phyloP scores from a whole-genome alignment of 129 eudicot genomes.

The Lactuca sativa region DNA sequence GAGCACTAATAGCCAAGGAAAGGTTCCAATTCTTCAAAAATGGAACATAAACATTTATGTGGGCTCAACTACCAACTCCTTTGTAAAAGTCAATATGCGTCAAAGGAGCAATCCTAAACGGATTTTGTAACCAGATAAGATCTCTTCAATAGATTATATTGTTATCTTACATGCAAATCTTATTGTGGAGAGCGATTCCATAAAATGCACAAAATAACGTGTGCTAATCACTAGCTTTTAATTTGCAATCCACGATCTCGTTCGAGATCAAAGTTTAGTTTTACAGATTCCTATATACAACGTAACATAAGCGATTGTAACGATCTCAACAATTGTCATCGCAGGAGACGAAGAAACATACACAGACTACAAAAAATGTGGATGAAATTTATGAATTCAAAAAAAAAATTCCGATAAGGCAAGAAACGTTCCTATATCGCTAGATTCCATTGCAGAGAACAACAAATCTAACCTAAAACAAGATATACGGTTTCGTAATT shows the following conservation, averaged over 20 bases:
- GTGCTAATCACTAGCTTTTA: background rate
- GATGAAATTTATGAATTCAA: background rate
- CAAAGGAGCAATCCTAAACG: background rate
- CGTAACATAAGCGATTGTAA: background rate
- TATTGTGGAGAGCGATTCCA: background rate
- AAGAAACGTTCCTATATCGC: background rate
- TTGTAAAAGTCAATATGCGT: background rate
- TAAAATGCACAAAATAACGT: background rate
- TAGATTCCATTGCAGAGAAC: background rate
- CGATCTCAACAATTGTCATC: background rate
- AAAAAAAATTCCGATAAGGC: background rate
- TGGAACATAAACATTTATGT: background rate
- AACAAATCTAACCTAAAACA: constrained; percentile 15
- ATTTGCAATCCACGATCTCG: background rate
- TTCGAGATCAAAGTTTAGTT: background rate
- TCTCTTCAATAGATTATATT: background rate
- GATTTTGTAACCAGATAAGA: background rate
- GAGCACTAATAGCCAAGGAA: background rate
- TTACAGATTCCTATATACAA: background rate
- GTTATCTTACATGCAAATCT: background rate
- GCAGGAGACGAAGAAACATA: background rate
- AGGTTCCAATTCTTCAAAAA: constrained; percentile 3
- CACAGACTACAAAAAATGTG: background rate
- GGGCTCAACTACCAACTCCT: background rate
- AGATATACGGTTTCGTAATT: background rate